Base-by-base conservation (phyloP, 1,284 basidiomycete species). In the Inonotus hispidus region DNA sequence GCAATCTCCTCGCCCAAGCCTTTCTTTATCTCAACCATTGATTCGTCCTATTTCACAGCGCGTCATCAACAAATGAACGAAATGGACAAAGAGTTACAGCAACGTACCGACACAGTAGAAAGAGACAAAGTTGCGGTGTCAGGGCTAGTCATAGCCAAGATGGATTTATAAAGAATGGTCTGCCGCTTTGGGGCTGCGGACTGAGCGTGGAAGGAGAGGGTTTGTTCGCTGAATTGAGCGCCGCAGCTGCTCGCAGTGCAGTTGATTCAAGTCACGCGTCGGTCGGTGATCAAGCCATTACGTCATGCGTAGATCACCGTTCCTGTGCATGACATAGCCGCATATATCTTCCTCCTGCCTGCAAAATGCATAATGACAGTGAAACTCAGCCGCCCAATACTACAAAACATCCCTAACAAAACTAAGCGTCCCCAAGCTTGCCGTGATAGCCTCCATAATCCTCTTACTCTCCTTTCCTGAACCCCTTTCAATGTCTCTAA, bases 1-100 rank as follows among this genome's bases (percentile, higher is more conserved):
- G 62, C 58, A 61, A 65, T 55, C 60, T 65, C 64, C 61, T 71
- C 62, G 67, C 69, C 69, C 66, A 61, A 65, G 64, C 74, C 32
- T 32, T 32, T 81, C 69, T 82, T 86, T 69, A 92, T 91, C 75
- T 91, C 88, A 61, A 92, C 89, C 89, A 91, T 92, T 53, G 86
- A 88, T 63, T 80, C 87, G 25, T 76, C 75, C 82, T 83, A 35
- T 52, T 19, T 39, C 29, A 53, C 21, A 14, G 23, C 32, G 32
- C 49, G 27, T 53, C 27, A 45, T 29, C 19, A 21, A 8, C 7
- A 39, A 45, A n/a, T 19, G 14, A 38, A 13, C n/a, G n/a, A n/a
- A n/a, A n/a, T n/a, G n/a, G n/a, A n/a, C n/a, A n/a, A n/a, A n/a
- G n/a, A n/a, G n/a, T n/a, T n/a, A n/a, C n/a, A n/a, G 56, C 47